A percentile compares a stretch with the other conserved stretches of the same genome.
Evolutionary conservation across 305 asterid species (phyloP).

Genomic region (Fraxinus albicans): DNA sequence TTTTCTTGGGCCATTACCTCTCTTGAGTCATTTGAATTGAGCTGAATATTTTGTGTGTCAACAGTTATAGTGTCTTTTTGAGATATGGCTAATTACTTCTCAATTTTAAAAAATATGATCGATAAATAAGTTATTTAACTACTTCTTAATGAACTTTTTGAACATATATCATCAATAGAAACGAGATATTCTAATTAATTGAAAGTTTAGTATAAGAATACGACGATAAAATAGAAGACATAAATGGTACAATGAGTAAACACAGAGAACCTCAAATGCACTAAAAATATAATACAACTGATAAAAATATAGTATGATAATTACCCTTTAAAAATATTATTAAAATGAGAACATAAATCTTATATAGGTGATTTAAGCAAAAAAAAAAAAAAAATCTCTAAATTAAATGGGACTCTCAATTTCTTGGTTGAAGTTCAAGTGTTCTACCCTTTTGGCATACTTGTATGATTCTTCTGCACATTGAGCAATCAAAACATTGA

Average conservation of each 20-base stretch:
- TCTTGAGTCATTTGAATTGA: no score
- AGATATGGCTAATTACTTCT: not conserved
- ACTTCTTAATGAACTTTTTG: not conserved
- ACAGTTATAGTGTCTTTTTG: not conserved
- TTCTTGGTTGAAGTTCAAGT: constrained; percentile 1
- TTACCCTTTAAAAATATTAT: not conserved
- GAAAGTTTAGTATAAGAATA: not conserved
- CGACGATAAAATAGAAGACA: not conserved
- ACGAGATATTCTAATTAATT: not conserved
- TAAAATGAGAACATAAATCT: not conserved
- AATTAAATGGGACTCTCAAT: not conserved
- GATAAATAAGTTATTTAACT: not conserved
- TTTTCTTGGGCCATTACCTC: no score
- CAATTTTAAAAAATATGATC: not conserved
- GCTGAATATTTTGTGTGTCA: no score
- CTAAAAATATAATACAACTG: not conserved
- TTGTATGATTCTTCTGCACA: constrained; percentile 21
- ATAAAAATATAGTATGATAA: not conserved
- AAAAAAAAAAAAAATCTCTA: not conserved
- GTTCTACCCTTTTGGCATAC: constrained; percentile 10
- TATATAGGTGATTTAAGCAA: not conserved
- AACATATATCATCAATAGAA: not conserved
- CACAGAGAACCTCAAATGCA: not conserved
- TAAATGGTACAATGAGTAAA: not conserved
- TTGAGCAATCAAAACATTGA: constrained; percentile 24